A percentile compares a stretch with the other conserved stretches of the same genome.
Conservation (phyloP, 768 basidiomycete species). For the Lentinus tigrinus region DNA sequence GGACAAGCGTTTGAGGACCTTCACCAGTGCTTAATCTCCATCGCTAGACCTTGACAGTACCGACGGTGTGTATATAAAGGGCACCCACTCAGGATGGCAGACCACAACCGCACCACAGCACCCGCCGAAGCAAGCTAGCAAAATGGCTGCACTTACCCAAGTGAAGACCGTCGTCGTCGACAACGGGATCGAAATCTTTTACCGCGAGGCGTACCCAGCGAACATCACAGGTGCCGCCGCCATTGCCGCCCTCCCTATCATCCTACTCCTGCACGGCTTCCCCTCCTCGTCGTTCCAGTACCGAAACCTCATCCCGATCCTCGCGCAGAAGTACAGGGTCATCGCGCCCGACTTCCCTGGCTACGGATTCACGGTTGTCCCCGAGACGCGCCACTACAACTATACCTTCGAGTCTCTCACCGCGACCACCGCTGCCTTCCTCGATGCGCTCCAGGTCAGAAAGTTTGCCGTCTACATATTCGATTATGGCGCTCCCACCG, state of each 20-base stretch:
- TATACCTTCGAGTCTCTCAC: constrained; percentile 43
- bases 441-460: constrained; percentile 37
- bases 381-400: constrained; percentile 34
- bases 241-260: constrained; percentile 19
- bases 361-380: constrained; percentile 48
- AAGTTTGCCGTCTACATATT: constrained; percentile 47
- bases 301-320: constrained; percentile 43
- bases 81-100: too few relatives aligned
- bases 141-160: constrained; percentile 14
- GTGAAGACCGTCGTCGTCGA: constrained; percentile 27
- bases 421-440: constrained; percentile 40
- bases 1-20: too few relatives aligned
- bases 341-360: constrained; percentile 53
- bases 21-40: too few relatives aligned
- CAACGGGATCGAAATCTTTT: constrained; percentile 42
- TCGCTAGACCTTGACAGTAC: too few relatives aligned
- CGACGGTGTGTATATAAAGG: too few relatives aligned
- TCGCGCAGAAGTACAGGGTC: constrained; percentile 41
- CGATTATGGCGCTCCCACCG: constrained; percentile 46
- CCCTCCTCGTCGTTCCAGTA: constrained; percentile 49
- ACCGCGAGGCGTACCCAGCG: constrained; percentile 38
- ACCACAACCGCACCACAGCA: too few relatives aligned
- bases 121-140: too few relatives aligned
- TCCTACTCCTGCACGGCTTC: constrained; percentile 51
- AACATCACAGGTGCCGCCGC: constrained; percentile 10